A percentile compares a stretch with the other conserved stretches of the same genome.
phyloP scores from a whole-genome alignment of 75 land plant species.

The Larix kaempferi region DNA sequence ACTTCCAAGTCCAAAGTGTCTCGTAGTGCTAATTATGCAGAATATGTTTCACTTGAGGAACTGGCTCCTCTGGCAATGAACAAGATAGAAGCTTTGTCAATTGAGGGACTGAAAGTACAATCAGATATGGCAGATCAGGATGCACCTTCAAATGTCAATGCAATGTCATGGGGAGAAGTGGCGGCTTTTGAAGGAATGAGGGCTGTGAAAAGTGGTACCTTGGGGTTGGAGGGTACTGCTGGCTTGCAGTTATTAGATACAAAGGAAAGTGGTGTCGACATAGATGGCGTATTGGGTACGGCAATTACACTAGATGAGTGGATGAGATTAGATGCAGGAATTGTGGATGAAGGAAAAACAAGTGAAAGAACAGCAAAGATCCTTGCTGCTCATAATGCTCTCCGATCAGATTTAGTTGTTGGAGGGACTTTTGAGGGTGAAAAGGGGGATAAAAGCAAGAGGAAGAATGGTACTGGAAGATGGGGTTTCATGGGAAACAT shows the following conservation, averaged over 20 bases:
- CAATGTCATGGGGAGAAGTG: constrained; percentile 51
- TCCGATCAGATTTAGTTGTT: constrained; percentile 44
- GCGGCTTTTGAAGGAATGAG: constrained; percentile 46
- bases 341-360: constrained; percentile 49
- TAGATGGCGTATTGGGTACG: constrained; percentile 68
- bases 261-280: constrained; percentile 44
- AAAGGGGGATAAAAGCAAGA: constrained; percentile 41
- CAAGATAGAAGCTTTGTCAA: constrained; percentile 90
- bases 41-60: constrained; percentile 85
- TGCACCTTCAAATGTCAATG: constrained; percentile 60
- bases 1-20: not conserved
- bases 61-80: constrained; percentile 97
- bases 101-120: constrained; percentile 92
- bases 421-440: constrained; percentile 24
- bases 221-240: constrained; percentile 69
- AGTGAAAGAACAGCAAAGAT: constrained; percentile 67
- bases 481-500: constrained; percentile 87
- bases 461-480: constrained; percentile 41
- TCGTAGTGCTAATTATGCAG: constrained; percentile 19
- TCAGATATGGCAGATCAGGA: constrained; percentile 86
- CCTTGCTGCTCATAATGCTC: constrained; percentile 84
- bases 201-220: constrained; percentile 24
- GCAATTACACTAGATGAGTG: constrained; percentile 83
- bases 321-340: constrained; percentile 88
- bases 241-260: constrained; percentile 54